Evolutionary conservation across 352 stramenopile species (phyloP), one percentile per base, ranked within the genome.

Genomic region (Globisporangium acanthophoron): DNA sequence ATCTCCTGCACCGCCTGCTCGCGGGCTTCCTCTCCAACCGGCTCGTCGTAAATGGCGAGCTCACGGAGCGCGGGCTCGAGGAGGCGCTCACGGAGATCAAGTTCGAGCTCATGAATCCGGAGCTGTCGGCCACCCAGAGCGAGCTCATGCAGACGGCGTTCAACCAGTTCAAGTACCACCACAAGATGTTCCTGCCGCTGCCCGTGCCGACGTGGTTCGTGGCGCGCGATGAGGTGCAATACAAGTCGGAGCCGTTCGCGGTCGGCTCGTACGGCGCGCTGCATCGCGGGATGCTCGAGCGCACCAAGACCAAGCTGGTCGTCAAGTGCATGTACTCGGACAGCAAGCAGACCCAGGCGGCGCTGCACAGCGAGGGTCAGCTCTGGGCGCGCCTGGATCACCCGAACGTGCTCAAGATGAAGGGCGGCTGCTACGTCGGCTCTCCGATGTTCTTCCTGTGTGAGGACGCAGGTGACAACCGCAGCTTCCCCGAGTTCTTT

Each of bases 401-500:
- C 41, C 65, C 58, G 1, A 64, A 73, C 21, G 62, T 76, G 8
- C 61, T 73, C 40, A 67, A 65, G 44, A 59, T 76, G 12, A 60
- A 62, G 18, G 61, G 68, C 0, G 65, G 61, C 0, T 71, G 59
- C 40, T 67, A 76, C 37, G 59, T 71, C 6, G 67, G 67, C 1
- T 49, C 27, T 0, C 60, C 57, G 3, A 62, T 56, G 44, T 65
- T 59, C 62, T 66, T 65, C 24, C 69, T 82, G 1, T 76, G 65
- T 27, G 75, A 85, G 29, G 69, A 72, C 16, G 73, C 70, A 1
- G 41, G 41, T 18, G 65, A 55, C 20, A 54, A 70, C 24, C 65
- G 72, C 0, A 76, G 80, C 58, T 66, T 85, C 9, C 67, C 66
- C 41, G 43, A 64, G 21, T 83, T 65, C 46, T 74, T 87, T 9